phyloP scores from a whole-genome alignment of 805 yeast genomes.

The Kuraishia capsulata region DNA sequence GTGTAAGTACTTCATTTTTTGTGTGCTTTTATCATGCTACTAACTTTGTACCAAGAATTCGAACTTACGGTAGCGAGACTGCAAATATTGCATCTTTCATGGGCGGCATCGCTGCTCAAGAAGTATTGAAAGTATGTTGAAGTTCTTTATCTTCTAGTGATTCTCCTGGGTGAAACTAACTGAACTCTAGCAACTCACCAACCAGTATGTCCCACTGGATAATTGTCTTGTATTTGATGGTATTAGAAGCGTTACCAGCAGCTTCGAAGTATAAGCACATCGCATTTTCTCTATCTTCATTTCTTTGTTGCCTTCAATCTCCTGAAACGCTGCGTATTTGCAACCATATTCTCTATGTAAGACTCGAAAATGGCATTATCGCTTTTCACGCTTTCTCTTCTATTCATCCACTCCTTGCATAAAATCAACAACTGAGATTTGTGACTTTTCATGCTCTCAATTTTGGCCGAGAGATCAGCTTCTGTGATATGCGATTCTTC shows the following conservation, averaged over 20 bases:
- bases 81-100: slow-evolving; percentile 58
- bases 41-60: no score
- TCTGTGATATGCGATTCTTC: slow-evolving; percentile 17
- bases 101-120: slow-evolving; percentile 87
- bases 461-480: slow-evolving; percentile 27
- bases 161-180: no score
- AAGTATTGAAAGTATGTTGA: slow-evolving; percentile 63
- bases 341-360: slow-evolving; percentile 84
- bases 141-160: no score
- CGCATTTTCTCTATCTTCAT: slow-evolving; percentile 10
- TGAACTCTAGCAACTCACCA: no score
- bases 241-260: slow-evolving; percentile 36
- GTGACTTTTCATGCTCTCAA: slow-evolving; percentile 26
- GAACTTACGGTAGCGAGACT: slow-evolving; percentile 23
- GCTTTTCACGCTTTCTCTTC: slow-evolving; percentile 36
- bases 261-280: background rate
- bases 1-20: no score
- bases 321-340: slow-evolving; percentile 60
- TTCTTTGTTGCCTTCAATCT: background rate
- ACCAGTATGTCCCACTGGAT: slow-evolving; percentile 73
- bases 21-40: no score
- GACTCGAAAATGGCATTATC: slow-evolving; percentile 76
- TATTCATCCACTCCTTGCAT: slow-evolving; percentile 38
- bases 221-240: slow-evolving; percentile 73
- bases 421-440: slow-evolving; percentile 24